Evolutionary conservation across 2,329 filamentous ascomycete species (phyloP), one percentile per base, ranked within the genome.

Genomic region (Aspergillus aculeatinus): DNA sequence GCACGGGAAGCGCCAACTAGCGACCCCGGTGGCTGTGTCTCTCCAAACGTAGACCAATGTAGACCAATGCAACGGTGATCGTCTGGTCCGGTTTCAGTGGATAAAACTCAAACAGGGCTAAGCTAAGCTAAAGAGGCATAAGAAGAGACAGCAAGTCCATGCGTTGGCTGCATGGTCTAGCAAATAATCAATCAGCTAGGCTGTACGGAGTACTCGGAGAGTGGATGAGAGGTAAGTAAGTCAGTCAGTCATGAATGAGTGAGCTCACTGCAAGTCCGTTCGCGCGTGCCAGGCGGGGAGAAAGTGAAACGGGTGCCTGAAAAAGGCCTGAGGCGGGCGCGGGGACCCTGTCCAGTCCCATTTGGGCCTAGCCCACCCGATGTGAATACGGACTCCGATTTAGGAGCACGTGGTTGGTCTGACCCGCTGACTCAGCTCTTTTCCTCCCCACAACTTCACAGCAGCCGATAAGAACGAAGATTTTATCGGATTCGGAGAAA

Each of bases 21-120:
- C 54, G 57, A 55, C 61, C 55, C 49, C 59, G 60, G 65, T 66
- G 65, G 65, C 65, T 67, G 65, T 67, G 64, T 63, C 54, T 52
- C 42, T 55, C 53, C 29, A 29, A 44, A 21, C 42, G 23, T 42
- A 50, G 42, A 29, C 55, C 25, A 27, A 27, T 27, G 25, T 27
- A 27, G 25, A 48, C 57, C 51, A 57, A 60, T 65, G 60, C 60
- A 60, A 61, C 62, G 62, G 49, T 60, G 62, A 63, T 62, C 62
- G 42, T 31, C 44, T 48, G 53, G 53, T 25, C 27, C 27, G n/a
- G 53, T 55, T 55, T 48, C 53, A 48, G 44, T 33, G 48, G 44
- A 33, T 25, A 14, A 29, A 44, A 44, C 5, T 44, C 39, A 44
- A 44, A 16, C 39, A 44, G 39, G 7, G 16, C 39, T n/a, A 44